Evolutionary conservation across 2,329 filamentous ascomycete genomes (phyloP).

Genomic region (Pseudogymnoascus sp.): DNA sequence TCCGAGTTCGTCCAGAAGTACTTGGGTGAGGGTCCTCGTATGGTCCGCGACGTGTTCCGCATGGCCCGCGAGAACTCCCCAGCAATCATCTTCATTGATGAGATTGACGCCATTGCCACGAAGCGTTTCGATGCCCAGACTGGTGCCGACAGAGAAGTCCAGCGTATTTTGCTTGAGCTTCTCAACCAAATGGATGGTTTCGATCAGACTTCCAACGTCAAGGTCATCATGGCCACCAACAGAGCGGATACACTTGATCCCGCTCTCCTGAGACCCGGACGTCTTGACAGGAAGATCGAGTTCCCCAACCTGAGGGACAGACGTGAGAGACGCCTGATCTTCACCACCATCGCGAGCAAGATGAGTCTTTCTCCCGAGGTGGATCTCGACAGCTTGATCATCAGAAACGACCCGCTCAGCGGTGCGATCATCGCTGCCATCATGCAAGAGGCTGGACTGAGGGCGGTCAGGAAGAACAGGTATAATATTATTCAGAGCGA

Average conservation of each 20-base stretch:
- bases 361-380: constrained; percentile 97
- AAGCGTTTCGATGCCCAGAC: constrained; percentile 99
- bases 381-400: constrained; percentile 90
- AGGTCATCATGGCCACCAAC: constrained; percentile 99
- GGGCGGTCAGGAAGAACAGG: constrained; percentile 91
- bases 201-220: constrained; percentile 97
- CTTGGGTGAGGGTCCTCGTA: constrained; percentile 90
- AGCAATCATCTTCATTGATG: constrained; percentile 98
- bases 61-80: constrained; percentile 99
- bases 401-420: constrained; percentile 89
- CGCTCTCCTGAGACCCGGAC: constrained; percentile 85
- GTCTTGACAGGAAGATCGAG: constrained; percentile 96
- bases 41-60: constrained; percentile 98
- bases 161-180: constrained; percentile 93
- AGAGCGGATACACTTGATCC: constrained; percentile 95
- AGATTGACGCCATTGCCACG: constrained; percentile 97
- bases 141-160: constrained; percentile 93
- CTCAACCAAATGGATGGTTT: constrained; percentile 99
- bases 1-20: constrained; percentile 99
- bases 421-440: constrained; percentile 96
- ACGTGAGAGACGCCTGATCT: constrained; percentile 91
- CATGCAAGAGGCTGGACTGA: constrained; percentile 96
- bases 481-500: constrained; percentile 99
- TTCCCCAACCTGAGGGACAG: constrained; percentile 93
- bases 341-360: constrained; percentile 91